Evolutionary conservation across 495 filamentous ascomycete species (phyloP), one percentile per base, ranked within the genome.

Genomic region (Hyaloscypha finlandica): DNA sequence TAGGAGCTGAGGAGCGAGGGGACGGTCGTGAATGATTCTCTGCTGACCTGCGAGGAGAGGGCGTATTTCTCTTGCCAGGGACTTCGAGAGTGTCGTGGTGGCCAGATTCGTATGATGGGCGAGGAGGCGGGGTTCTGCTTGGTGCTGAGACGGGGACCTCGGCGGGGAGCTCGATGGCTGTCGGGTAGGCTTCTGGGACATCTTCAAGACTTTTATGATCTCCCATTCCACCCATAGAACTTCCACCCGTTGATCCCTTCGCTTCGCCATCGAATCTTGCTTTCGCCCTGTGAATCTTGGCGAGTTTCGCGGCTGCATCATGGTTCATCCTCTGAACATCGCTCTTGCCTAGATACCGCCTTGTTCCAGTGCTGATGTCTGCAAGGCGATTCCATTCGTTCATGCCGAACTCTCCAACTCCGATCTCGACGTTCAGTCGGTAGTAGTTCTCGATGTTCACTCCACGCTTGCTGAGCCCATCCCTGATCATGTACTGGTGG

Each of bases 361-460:
- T 85, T 0, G 95, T 98, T 74, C 89, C 92, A 42, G 92, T 97
- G 78, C 90, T 93, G 77, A 99, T 97, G 52, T 98, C 94, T 37
- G 90, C 89, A 16, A 99, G 81, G 5, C 95, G 87, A 74, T 92
- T 87, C 94, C 95, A 99, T 74, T 98, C 95, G 74, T 98, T 98
- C 92, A 99, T 97, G 58, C 92, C 94, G 74, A 97, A 97, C 73
- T 99, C 96, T 52, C 95, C 95, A 29, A 99, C 96, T 0, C 95
- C 96, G 6, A 97, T 90, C 73, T 98, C 94, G 30, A 97, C 95
- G 68, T 99, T 99, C 31, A 97, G 83, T n/a, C 95, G 90, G 77
- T 93, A 96, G 83, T 99, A 99, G 76, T 97, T 93, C 63, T 97
- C 93, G 57, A 88, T 85, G 68, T 88, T 91, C 60, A 97, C 92